Evolutionary conservation across 169 alveolate genomes (phyloP), one percentile per base, ranked within the genome.

Genomic region (Eimeria maxima): DNA sequence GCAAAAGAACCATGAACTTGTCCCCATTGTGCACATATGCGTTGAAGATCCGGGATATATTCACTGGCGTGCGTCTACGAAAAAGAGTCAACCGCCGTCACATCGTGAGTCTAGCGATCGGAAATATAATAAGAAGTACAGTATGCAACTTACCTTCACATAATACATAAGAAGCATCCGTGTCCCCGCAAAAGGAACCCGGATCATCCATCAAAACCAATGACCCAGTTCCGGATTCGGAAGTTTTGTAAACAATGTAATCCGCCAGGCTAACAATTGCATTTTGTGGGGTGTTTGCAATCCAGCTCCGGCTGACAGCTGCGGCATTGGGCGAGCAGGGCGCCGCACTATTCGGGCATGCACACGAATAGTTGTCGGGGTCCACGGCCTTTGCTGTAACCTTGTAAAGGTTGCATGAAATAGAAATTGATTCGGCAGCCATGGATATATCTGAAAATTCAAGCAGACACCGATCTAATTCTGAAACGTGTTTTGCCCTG

Each of bases 281-380:
- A 44, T 20, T 44, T 60, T 27, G 53, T 42, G 93, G 78, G 20
- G 78, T 20, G 3, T 8, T 22, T 33, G 45, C 33, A 44, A 53
- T 53, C 93, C 93, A 84, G 38, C 60, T 33, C 42, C 57, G 74
- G 33, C 93, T 84, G 78, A 60, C 78, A 38, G 60, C 60, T 29
- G 80, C 93, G 22, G 93, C 93, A 57, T 84, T 53, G 11, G 67
- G 27, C 38, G 60, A 7, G 76, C 93, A 84, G 20, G 93, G 78
- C 20, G 0, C 60, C 38, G 93, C 78, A n/a, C 93, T 84, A 44
- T 84, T 84, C 63, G 93, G 93, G 60, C 93, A 84, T 33, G 80
- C 93, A 29, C 93, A 84, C 4, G 80, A 24, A 80, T 84, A 38
- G 20, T 33, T 7, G 55, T 4, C 18, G 27, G 57, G n/a, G 38